Base-by-base conservation (phyloP, 176 grass and related monocot species). In the Elymus sibiricus region DNA sequence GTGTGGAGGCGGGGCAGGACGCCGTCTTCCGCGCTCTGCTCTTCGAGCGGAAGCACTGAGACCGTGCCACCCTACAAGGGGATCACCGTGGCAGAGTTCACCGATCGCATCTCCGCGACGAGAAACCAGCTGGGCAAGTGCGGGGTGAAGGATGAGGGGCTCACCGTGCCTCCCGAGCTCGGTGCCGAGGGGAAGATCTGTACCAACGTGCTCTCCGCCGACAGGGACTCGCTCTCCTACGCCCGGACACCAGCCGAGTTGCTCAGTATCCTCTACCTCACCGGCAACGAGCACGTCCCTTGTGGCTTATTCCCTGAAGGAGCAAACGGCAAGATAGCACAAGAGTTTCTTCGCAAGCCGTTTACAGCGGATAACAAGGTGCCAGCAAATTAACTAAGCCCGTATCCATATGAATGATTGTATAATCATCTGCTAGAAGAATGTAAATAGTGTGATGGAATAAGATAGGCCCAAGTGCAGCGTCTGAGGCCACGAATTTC, bases 51-150 rank as follows among this genome's bases (percentile, higher is more conserved):
- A 38, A 17, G n/a, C 9, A 78, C 37, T n/a, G 86, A 90, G 61
- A 9, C 28, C 0, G 88, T 94, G 37, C 39, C 88, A 8, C 90
- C 88, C 4, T 94, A 97, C 88, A 10, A 39, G 49, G 64, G 78
- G 47, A n/a, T 87, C 34, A 94, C 95, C 62, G 92, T 97, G 77
- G 90, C 95, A 0, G 92, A 94, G 68, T 86, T 97, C 83, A 97
- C 92, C 4, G 73, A 81, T 42, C 67, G 71, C 59, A 83, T 94
- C 34, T 97, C 94, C 1, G 77, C 80, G 16, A 73, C 92, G 76
- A 68, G 94, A 9, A 92, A 94, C 74, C 6, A 29, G 26, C 79
- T 97, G 61, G 95, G 80, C 4, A 74, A 19, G 83, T 94, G 95
- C 63, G 95, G 95, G 0, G 72, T 93, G 3, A 98, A 86, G 72